Base-by-base conservation (phyloP, 2,329 filamentous ascomycete species). In the Hypoxylon sp. region DNA sequence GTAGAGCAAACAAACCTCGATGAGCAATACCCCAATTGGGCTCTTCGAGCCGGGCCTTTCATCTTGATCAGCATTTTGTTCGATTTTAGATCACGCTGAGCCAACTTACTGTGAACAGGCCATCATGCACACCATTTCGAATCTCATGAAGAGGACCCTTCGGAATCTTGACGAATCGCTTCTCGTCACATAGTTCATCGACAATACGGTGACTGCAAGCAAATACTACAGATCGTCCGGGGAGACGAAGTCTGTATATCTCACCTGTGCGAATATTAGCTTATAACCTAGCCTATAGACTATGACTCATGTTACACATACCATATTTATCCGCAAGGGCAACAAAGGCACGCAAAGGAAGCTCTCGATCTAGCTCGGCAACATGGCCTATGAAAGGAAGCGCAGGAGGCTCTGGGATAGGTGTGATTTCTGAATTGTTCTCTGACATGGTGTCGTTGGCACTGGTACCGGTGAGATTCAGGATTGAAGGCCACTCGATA, bases 381-480 rank as follows among this genome's bases (percentile, higher is more conserved):
- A 87, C 65, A 60, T 90, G 88, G 19, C 88, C 87, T 16, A 90
- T 56, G 17, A 90, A 67, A 1, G 86, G 87, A 47, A 87, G 72
- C 2, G 82, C 84, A 44, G 76, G 77, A 17, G 87, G 87, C 35
- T 82, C 78, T 1, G 87, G 86, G 43, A 90, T 87, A 2, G 78
- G 74, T 9, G 72, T 66, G 25, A 13, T 37, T n/a, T 51, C 60
- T 48, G 57, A n/a, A n/a, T n/a, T n/a, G n/a, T n/a, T n/a, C n/a
- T n/a, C n/a, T n/a, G n/a, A 43, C 51, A 51, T 51, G 16, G 43
- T 55, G 7, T 61, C 51, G 27, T 19, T 51, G 30, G 37, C 19
- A 26, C 17, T 37, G 7, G 21, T 47, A 26, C 11, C 35, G 11
- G 12, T 43, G 25, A 35, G 32, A 43, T 32, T 44, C 36, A 51